Evolutionary conservation across 179 eudicot species (phyloP), one percentile per base, ranked within the genome.

Genomic region (Patellifolia procumbens): DNA sequence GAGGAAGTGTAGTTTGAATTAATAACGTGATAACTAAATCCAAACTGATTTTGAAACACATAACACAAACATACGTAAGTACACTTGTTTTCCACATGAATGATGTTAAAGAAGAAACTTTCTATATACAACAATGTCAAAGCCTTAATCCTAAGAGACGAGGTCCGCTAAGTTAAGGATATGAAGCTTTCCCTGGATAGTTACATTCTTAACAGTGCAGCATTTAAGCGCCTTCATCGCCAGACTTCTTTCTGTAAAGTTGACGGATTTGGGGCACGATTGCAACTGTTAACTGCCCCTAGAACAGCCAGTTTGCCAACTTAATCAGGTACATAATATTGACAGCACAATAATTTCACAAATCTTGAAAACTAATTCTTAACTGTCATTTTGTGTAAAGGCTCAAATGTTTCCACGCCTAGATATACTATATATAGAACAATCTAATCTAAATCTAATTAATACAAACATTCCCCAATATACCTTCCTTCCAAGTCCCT

Each of bases 401-500:
- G 58, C 74, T 69, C 29, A 39, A 58, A 64, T n/a, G 24, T 55
- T n/a, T 39, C 64, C 70, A 62, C 62, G 64, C 61, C 49, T 17
- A 61, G n/a, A 59, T 15, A 26, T 58, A 26, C 34, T 70, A 65
- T n/a, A 42, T 78, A 51, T 60, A 22, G 68, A 65, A 31, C 46
- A 43, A 56, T 37, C 61, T 32, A 48, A 56, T 37, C 51, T 22
- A 48, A 59, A n/a, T 70, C 76, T 55, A 76, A 61, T 72, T 31
- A 80, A 70, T 74, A 79, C 75, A 37, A 67, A 55, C 59, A 72
- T 49, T 72, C 51, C 62, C 69, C 74, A 45, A 72, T 34, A 51
- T 29, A 32, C 7, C 22, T 66, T 53, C 55, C 67, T 34, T 52
- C 35, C 39, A 49, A 60, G 74, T 52, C 32, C 46, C 74, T 46